Conservation (phyloP, 352 stramenopile species). For the Pythium coloratum region DNA sequence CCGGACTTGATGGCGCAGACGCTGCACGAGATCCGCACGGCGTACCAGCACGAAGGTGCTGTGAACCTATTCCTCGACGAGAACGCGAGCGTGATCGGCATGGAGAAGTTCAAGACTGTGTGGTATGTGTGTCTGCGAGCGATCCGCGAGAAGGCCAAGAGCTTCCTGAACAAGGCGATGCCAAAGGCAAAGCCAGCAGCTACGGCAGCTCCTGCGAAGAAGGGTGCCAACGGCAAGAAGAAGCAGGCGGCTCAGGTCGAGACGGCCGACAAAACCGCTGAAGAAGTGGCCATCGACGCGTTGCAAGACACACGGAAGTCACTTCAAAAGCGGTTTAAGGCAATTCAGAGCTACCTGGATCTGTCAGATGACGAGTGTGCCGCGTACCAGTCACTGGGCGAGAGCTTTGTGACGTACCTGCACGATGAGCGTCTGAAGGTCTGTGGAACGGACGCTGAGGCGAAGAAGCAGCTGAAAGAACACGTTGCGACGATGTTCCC, state of each 20-base stretch:
- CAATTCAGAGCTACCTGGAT: conserved; percentile 54
- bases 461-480: conserved; percentile 39
- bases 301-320: conserved; percentile 15
- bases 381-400: conserved; percentile 49
- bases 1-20: conserved; percentile 31
- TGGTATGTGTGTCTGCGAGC: conserved; percentile 86
- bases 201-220: not conserved
- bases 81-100: conserved; percentile 61
- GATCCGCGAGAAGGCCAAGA: conserved; percentile 84
- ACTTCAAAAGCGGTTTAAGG: conserved; percentile 52
- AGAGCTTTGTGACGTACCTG: conserved; percentile 67
- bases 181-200: conserved; percentile 9
- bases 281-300: not conserved
- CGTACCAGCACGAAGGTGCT: conserved; percentile 68
- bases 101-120: conserved; percentile 84
- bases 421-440: conserved; percentile 32
- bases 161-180: conserved; percentile 41
- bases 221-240: conserved; percentile 30
- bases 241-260: conserved; percentile 11
- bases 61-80: conserved; percentile 76
- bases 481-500: conserved; percentile 70
- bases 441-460: conserved; percentile 13
- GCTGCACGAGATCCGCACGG: conserved; percentile 43
- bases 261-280: not conserved
- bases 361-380: conserved; percentile 40